Evolutionary conservation across 2,329 filamentous ascomycete species (phyloP).

Genomic region (Chrysoporthe puriensis): DNA sequence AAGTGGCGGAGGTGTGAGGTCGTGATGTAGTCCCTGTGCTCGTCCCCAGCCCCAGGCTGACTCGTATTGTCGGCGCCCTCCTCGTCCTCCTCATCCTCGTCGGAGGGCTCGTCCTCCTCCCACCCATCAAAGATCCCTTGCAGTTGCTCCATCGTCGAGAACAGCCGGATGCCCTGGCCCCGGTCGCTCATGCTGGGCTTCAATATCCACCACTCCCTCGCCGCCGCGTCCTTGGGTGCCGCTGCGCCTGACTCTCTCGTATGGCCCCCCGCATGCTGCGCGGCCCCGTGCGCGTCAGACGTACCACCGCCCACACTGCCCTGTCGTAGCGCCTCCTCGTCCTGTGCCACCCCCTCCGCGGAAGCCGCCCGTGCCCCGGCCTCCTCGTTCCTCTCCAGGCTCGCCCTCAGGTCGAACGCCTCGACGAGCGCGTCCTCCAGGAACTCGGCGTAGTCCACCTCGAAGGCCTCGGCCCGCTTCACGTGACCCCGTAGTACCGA

Average conservation of each 20-base stretch:
- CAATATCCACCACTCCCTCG: slow-evolving; percentile 92
- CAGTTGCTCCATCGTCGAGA: slow-evolving; percentile 83
- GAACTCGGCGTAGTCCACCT: slow-evolving; percentile 96
- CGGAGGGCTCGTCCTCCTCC: slow-evolving; percentile 71
- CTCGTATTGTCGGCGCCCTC: slow-evolving; percentile 33
- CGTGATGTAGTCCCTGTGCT: slow-evolving; percentile 63
- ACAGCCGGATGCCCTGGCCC: slow-evolving; percentile 89
- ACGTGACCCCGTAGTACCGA: slow-evolving; percentile 72
- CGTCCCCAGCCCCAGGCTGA: slow-evolving; percentile 32
- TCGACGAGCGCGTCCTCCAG: slow-evolving; percentile 91
- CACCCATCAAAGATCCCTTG: slow-evolving; percentile 87
- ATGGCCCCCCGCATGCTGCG: slow-evolving; percentile 31
- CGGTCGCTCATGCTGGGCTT: slow-evolving; percentile 98
- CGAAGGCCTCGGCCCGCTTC: slow-evolving; percentile 81
- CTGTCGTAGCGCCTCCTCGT: not conserved
- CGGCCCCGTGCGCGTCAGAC: not conserved
- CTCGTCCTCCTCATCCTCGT: slow-evolving; percentile 52
- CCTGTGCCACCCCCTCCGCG: no score
- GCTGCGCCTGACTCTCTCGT: slow-evolving; percentile 12
- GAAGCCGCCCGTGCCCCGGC: slow-evolving; percentile 17
- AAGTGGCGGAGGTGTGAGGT: slow-evolving; percentile 95
- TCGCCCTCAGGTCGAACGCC: slow-evolving; percentile 83
- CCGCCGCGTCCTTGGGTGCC: not conserved
- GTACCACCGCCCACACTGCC: slow-evolving; percentile 19
- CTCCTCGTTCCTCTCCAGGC: slow-evolving; percentile 69